Base-by-base conservation (phyloP, 2,329 filamentous ascomycete genomes). In the Fusarium haematococcum region DNA sequence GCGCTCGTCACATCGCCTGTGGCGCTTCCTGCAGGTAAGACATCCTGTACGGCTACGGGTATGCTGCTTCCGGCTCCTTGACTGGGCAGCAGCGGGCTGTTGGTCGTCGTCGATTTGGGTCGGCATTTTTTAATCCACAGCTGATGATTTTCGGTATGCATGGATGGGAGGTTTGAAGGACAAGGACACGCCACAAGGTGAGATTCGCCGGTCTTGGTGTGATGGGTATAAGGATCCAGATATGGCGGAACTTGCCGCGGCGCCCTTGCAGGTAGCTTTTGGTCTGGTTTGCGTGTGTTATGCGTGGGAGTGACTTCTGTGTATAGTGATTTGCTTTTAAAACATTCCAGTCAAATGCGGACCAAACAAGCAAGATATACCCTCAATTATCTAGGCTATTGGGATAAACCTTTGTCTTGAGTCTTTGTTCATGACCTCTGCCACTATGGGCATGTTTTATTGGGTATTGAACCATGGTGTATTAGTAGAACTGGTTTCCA, bases 1-100 rank as follows among this genome's bases (percentile, higher is more conserved):
- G 7, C 43, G 52, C 35, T 76, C 75, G 41, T 77, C 75, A 16
- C 75, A 77, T 56, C 66, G 65, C 4, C 73, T 60, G 43, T 77
- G 75, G 14, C 75, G 60, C 37, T 72, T 65, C 52, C 70, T 75
- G 63, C 75, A 77, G 13, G 70, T 77, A 6, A 75, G 71, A 73
- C 74, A 77, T 1, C 75, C 75, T 2, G 73, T 73, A n/a, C 75
- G 71, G 43, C 75, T 77, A 6, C 75, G 70, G 4, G 70, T 70
- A 30, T 75, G 67, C 10, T 60, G 23, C 8, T 59, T 68, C 10
- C 70, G 71, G 20, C 56, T 20, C 25, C 63, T 66, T 13, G 30
- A 39, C 27, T 27, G 61, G n/a, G 18, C 39, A 23, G 37, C 37
- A 10, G 41, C 25, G 9, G 25, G 13, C 30, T 13, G 6, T 6